Evolutionary conservation across 1,139 yeast species (phyloP), one percentile per base, ranked within the genome.

Genomic region (Sugiyamaella neomexicana): DNA sequence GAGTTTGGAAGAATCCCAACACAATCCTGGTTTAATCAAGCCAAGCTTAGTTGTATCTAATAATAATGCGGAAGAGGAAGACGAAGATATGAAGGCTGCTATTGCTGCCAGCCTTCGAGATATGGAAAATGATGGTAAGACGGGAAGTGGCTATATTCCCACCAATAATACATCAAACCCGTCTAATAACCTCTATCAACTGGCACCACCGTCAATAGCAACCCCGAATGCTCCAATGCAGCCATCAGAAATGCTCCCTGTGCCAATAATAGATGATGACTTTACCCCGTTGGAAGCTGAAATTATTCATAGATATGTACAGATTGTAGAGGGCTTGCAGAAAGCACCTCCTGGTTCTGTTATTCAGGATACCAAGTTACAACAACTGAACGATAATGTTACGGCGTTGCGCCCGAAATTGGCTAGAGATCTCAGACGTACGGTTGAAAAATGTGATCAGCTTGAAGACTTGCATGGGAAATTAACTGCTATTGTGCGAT

Each of bases 31-130:
- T 8, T 16, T 51, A 7, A 41, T 46, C 36, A 50, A 38, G 32
- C 47, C 50, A 16, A 48, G 53, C 8, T 23, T 40, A 15, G 41
- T 47, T 20, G 44, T 59, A 4, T 42, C 61, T n/a, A 45, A 47
- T 46, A 38, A 50, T 23, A 50, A 56, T 6, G 79, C 69, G 2
- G 88, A 83, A 1, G 95, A 86, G 7, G 98, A 29, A 29, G 34
- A 93, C 62, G 95, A 86, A 36, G 97, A 89, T 43, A 80, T 93
- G 83, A 87, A 84, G 67, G 96, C 95, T 1, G 99, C 98, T 0
- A 90, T 93, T 58, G 96, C 88, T n/a, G 97, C 96, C 0, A 88
- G 96, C 70, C 76, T 93, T 60, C 77, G 79, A 56, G 97, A 89
- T 58, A 79, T 86, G 68, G 81, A 85, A 27, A 37, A 37, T 17